Evolutionary conservation across 257 asterid species (phyloP).

Genomic region (Plantago ovata): DNA sequence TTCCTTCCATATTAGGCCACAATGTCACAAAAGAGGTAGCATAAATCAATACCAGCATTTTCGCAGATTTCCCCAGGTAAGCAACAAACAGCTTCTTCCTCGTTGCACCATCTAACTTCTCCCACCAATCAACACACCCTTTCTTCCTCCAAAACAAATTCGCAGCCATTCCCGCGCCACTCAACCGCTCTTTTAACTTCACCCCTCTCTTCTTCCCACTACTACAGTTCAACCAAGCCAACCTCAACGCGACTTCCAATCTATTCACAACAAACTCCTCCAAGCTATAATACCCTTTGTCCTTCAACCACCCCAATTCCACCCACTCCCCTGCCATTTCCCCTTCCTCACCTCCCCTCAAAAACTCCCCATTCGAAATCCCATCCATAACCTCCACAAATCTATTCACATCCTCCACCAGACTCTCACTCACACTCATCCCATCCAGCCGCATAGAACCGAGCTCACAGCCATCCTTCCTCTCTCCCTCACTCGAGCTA

Average conservation of each 20-base stretch:
- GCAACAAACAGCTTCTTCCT: constrained; percentile 52
- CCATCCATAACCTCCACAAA: constrained; percentile 61
- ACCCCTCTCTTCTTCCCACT: constrained; percentile 68
- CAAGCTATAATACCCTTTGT: constrained; percentile 74
- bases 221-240: constrained; percentile 75
- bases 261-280: constrained; percentile 73
- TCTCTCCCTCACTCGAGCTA: constrained; percentile 68
- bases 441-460: constrained; percentile 41
- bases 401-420: constrained; percentile 50
- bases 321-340: constrained; percentile 72
- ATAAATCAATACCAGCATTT: constrained; percentile 53
- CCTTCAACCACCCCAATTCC: constrained; percentile 88
- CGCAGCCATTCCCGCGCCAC: constrained; percentile 56
- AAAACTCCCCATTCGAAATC: constrained; percentile 63
- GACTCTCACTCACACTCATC: constrained; percentile 51
- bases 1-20: no score
- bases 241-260: constrained; percentile 74
- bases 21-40: not conserved
- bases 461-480: constrained; percentile 20
- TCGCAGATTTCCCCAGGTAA: constrained; percentile 72
- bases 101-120: constrained; percentile 60
- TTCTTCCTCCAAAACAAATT: constrained; percentile 96
- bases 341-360: constrained; percentile 69
- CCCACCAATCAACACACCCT: constrained; percentile 98
- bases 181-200: constrained; percentile 71